Conservation (phyloP, 805 yeast genomes). For the Wickerhamiella allomyrinae region DNA sequence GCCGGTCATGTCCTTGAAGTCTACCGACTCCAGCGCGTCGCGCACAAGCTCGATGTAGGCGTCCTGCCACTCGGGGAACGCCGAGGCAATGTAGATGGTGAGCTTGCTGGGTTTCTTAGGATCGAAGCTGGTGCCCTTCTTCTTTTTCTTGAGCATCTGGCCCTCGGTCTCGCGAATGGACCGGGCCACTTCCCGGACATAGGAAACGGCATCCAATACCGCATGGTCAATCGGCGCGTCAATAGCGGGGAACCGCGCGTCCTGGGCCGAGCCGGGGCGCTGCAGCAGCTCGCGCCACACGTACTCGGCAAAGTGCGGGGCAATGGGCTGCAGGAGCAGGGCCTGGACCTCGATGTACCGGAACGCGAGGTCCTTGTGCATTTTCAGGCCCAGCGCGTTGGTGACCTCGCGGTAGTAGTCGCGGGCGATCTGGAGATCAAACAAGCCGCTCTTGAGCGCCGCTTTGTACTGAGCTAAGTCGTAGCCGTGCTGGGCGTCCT, state of each 20-base stretch:
- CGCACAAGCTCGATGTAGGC: conserved; percentile 70
- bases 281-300: conserved; percentile 72
- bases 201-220: conserved; percentile 54
- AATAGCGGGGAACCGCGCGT: conserved; percentile 53
- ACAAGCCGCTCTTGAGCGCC: conserved; percentile 81
- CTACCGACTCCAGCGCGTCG: conserved; percentile 38
- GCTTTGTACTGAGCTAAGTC: conserved; percentile 64
- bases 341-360: conserved; percentile 80
- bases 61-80: conserved; percentile 87
- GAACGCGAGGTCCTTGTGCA: conserved; percentile 73
- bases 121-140: conserved; percentile 62
- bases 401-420: conserved; percentile 87
- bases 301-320: conserved; percentile 92
- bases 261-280: conserved; percentile 51
- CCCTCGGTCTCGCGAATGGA: conserved; percentile 90
- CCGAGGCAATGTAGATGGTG: conserved; percentile 55
- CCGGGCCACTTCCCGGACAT: conserved; percentile 66
- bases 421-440: conserved; percentile 88
- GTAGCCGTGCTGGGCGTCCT: conserved; percentile 58
- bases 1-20: conserved; percentile 23
- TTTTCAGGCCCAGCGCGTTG: conserved; percentile 30
- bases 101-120: conserved; percentile 56
- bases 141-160: conserved; percentile 62
- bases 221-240: conserved; percentile 41
- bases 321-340: conserved; percentile 73